Percentiles rank a stretch among this genome's conserved stretches.
These are phyloP conservation scores for Leishmania lainsoni DNA, from an alignment of 208 protist genomes.

Conservation along the genomic window DNA sequence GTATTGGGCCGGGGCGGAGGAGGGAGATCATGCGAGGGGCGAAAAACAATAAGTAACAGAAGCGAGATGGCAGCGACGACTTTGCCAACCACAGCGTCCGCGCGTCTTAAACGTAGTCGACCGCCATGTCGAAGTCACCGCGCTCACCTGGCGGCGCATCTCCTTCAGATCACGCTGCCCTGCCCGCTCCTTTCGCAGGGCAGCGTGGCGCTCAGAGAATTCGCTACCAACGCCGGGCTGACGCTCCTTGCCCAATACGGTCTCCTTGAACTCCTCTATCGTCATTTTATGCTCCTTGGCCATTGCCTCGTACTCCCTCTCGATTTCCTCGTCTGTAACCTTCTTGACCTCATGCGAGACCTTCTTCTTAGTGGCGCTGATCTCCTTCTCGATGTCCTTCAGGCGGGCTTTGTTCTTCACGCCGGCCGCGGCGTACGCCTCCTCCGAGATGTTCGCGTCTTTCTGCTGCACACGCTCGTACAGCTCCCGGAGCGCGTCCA, in stretches of 20 bases:
- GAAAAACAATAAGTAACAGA: not conserved
- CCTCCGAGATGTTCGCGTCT: constrained; percentile 44
- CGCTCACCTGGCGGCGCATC: constrained; percentile 11
- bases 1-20: not conserved
- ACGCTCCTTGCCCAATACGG: constrained; percentile 14
- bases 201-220: not conserved
- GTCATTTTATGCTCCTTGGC: constrained; percentile 61
- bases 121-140: constrained; percentile 42
- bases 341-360: constrained; percentile 69
- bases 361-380: constrained; percentile 68
- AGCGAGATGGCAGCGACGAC: not conserved
- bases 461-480: constrained; percentile 71
- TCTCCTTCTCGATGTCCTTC: constrained; percentile 93
- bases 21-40: not conserved
- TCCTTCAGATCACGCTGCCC: constrained; percentile 63
- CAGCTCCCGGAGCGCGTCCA: constrained; percentile 68
- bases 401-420: constrained; percentile 79
- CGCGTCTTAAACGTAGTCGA: constrained; percentile 47
- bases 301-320: constrained; percentile 60
- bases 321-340: constrained; percentile 53
- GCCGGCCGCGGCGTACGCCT: constrained; percentile 53
- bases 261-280: constrained; percentile 61
- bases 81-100: not conserved
- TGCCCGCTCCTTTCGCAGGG: constrained; percentile 40
- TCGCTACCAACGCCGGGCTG: constrained; percentile 4